These are phyloP conservation scores for Chaetoceros muelleri DNA, from an alignment of 108 stramenopile species.

Conservation along the genomic window DNA sequence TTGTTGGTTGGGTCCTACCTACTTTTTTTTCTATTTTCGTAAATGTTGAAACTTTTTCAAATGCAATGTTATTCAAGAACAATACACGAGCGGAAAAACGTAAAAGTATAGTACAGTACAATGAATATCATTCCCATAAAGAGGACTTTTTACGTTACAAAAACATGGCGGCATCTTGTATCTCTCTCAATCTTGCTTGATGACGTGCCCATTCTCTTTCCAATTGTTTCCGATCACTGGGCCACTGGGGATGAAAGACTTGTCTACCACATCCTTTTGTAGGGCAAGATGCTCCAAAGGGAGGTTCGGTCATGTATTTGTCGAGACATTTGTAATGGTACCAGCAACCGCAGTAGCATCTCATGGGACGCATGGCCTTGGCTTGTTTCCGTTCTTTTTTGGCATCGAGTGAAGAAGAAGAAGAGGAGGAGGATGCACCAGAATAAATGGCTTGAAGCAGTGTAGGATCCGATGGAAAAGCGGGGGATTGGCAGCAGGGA, in stretches of 20 bases:
- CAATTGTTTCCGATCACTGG: constrained; percentile 22
- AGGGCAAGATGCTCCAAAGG: constrained; percentile 31
- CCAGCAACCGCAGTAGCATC: constrained; percentile 33
- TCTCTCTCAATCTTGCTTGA: constrained; percentile 28
- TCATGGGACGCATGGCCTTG: constrained; percentile 23
- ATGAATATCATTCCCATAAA: too few species aligned
- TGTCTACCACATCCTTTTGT: constrained; percentile 16
- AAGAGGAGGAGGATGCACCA: constrained; percentile 2
- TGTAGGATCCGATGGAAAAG: constrained; percentile 18
- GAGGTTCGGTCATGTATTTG: constrained; percentile 31
- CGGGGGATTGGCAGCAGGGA: constrained; percentile 23
- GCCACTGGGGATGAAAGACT: constrained; percentile 41
- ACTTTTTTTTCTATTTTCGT: too few species aligned
- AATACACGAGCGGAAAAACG: too few species aligned
- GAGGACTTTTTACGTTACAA: constrained; percentile 16
- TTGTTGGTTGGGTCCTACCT: background rate
- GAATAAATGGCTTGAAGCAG: constrained; percentile 21
- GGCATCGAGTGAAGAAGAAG: constrained; percentile 4
- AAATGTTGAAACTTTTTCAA: too few species aligned
- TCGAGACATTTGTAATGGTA: constrained; percentile 35
- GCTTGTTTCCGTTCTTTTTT: constrained; percentile 14
- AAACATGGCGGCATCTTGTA: constrained; percentile 39
- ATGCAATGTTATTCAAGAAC: too few species aligned
- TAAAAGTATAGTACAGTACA: too few species aligned
- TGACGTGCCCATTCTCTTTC: constrained; percentile 30